Percentiles rank a stretch among this genome's conserved stretches.
These are phyloP conservation scores for Sordariomycetes sp. DNA, from an alignment of 2,329 filamentous ascomycete species.

Conservation along the genomic window DNA sequence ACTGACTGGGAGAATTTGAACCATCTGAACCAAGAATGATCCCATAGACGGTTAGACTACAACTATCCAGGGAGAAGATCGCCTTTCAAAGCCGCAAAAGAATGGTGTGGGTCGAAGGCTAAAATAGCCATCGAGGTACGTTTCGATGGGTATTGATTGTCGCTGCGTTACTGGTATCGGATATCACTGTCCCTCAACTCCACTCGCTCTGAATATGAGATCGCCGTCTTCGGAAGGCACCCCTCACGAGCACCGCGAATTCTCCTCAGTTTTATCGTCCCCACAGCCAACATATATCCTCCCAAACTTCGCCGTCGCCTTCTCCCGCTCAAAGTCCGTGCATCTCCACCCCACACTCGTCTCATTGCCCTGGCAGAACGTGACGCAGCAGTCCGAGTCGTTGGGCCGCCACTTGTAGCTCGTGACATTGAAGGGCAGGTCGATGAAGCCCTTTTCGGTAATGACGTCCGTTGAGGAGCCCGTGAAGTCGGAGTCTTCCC, in stretches of 20 bases:
- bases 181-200: background rate
- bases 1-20: no score
- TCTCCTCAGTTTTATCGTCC: background rate
- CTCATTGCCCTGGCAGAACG: slow-evolving; percentile 4
- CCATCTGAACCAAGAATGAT: no score
- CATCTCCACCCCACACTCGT: slow-evolving; percentile 5
- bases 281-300: slow-evolving; percentile 4
- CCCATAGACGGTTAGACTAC: no score
- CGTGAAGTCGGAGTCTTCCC: background rate
- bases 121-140: no score
- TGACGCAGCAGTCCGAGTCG: slow-evolving; percentile 3
- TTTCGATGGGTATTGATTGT: no score
- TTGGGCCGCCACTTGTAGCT: slow-evolving; percentile 6
- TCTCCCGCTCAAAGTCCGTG: slow-evolving; percentile 2
- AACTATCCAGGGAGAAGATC: no score
- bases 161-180: no score
- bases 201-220: background rate
- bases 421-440: slow-evolving; percentile 4
- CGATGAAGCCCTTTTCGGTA: slow-evolving; percentile 3
- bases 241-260: slow-evolving; percentile 1
- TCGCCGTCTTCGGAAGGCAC: background rate
- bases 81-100: no score
- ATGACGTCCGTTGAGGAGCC: background rate
- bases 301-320: background rate
- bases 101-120: no score